These are phyloP conservation scores for Fusarium decemcellulare DNA, from an alignment of 2,329 filamentous ascomycete genomes.

Conservation along the genomic window DNA sequence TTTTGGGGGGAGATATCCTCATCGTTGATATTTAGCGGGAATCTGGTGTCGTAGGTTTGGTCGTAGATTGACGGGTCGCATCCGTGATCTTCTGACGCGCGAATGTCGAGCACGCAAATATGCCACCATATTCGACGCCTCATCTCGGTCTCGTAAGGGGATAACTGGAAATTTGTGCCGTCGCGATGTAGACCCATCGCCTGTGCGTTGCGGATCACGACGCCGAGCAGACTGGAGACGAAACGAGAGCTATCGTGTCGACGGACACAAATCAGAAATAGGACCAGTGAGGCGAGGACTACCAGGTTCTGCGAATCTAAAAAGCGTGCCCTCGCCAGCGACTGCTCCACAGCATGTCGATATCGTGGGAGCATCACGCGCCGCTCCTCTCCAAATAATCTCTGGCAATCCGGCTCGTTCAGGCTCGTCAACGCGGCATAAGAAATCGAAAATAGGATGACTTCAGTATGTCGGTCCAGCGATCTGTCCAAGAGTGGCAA, in stretches of 20 bases:
- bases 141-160: conserved; percentile 19
- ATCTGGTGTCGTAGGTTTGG: conserved; percentile 62
- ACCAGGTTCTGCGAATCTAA: conserved; percentile 1
- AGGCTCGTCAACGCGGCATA: conserved; percentile 15
- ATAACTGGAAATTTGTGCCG: conserved; percentile 6
- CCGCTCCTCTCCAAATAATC: neutral
- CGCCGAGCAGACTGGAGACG: conserved; percentile 4
- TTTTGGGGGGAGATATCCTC: conserved; percentile 62
- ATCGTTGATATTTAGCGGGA: conserved; percentile 71
- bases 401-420: neutral
- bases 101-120: conserved; percentile 17
- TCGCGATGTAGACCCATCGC: conserved; percentile 16
- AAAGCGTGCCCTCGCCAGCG: conserved; percentile 9
- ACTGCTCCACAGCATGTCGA: conserved; percentile 8
- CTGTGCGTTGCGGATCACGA: conserved; percentile 10
- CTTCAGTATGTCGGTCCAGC: neutral
- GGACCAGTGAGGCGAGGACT: conserved; percentile 1
- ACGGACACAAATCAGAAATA: conserved; percentile 8
- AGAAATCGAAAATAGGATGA: conserved; percentile 15
- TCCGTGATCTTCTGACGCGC: conserved; percentile 10
- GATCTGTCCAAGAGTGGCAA: neutral
- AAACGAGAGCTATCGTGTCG: conserved; percentile 3
- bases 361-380: conserved; percentile 8
- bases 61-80: conserved; percentile 52
- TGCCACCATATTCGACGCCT: conserved; percentile 25